Percentiles rank a stretch among this genome's conserved stretches.
Conservation (phyloP, 163 green algal species). For the Coccomyxa subellipsoidea region DNA sequence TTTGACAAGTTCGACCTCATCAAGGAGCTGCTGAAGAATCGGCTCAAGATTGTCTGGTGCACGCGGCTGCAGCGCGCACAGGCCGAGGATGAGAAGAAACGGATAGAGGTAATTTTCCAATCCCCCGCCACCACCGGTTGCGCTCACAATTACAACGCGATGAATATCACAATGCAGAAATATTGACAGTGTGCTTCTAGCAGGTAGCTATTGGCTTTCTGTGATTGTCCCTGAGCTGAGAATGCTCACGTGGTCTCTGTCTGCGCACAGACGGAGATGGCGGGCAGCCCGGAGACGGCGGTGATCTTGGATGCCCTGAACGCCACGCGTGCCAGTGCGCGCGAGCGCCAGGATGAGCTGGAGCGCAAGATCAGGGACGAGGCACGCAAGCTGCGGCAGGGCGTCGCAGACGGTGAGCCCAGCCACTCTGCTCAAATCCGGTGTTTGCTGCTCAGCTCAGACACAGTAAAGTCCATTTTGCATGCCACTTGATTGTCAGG, state of each 20-base stretch:
- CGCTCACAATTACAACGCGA: too few species aligned
- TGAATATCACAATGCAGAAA: too few species aligned
- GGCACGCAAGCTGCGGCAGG: slow-evolving; percentile 70
- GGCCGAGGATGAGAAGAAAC: slow-evolving; percentile 39
- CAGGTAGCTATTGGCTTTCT: too few species aligned
- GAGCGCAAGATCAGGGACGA: slow-evolving; percentile 89
- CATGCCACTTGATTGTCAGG: too few species aligned
- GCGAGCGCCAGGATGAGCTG: slow-evolving; percentile 85
- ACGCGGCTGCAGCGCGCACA: slow-evolving; percentile 80
- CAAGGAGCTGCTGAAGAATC: slow-evolving; percentile 91
- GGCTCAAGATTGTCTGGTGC: slow-evolving; percentile 93
- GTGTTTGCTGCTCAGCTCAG: too few species aligned
- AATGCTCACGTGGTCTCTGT: too few species aligned
- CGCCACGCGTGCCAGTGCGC: slow-evolving; percentile 74
- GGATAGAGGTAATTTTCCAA: slow-evolving; percentile 31
- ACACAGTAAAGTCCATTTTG: too few species aligned
- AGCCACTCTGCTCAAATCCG: too few species aligned
- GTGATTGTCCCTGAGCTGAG: too few species aligned
- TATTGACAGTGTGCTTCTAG: too few species aligned
- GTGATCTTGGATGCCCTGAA: slow-evolving; percentile 83
- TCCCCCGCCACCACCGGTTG: too few species aligned
- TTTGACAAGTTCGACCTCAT: slow-evolving; percentile 96
- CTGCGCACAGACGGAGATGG: slow-evolving; percentile 73
- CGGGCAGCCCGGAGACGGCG: slow-evolving; percentile 39
- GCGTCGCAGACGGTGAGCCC: slow-evolving; percentile 43